Evolutionary conservation across 495 filamentous ascomycete genomes (phyloP).

Genomic region (Terfezia claveryi): DNA sequence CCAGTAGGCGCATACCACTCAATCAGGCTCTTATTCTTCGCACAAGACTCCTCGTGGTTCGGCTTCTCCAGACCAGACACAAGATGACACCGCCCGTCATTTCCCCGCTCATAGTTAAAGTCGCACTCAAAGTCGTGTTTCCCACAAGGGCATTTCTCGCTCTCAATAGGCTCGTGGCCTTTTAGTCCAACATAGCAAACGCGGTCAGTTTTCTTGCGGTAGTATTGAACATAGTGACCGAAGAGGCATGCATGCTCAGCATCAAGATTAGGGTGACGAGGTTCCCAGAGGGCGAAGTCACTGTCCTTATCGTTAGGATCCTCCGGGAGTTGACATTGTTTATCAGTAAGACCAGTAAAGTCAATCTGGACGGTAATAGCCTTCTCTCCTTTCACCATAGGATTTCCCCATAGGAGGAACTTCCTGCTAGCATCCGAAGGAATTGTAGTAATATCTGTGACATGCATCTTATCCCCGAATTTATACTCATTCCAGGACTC

Average conservation of each 20-base stretch:
- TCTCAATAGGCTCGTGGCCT: conserved; percentile 43
- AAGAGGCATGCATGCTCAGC: conserved; percentile 67
- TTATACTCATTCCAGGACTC: conserved; percentile 47
- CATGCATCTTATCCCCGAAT: conserved; percentile 41
- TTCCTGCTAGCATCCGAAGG: conserved; percentile 73
- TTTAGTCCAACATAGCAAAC: conserved; percentile 59
- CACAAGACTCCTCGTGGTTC: conserved; percentile 43
- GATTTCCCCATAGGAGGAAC: conserved; percentile 66
- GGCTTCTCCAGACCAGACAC: conserved; percentile 45
- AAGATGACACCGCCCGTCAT: conserved; percentile 50
- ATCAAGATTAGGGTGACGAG: conserved; percentile 40
- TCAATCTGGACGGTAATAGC: conserved; percentile 60
- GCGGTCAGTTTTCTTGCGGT: conserved; percentile 54
- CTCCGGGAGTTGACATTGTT: conserved; percentile 46
- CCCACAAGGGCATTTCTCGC: conserved; percentile 61
- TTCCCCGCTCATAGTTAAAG: conserved; percentile 71
- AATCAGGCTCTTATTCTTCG: conserved; percentile 35
- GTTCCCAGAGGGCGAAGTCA: conserved; percentile 68
- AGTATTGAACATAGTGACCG: conserved; percentile 71
- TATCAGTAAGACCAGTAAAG: conserved; percentile 53
- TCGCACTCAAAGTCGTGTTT: conserved; percentile 88
- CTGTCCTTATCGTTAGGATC: conserved; percentile 33
- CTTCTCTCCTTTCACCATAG: conserved; percentile 27
- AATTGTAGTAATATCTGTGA: conserved; percentile 64
- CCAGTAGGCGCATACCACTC: conserved; percentile 70